Percentiles rank a stretch among this genome's conserved stretches.
phyloP scores from a whole-genome alignment of 1,284 basidiomycete species.

The Rhodotorula glutinis region DNA sequence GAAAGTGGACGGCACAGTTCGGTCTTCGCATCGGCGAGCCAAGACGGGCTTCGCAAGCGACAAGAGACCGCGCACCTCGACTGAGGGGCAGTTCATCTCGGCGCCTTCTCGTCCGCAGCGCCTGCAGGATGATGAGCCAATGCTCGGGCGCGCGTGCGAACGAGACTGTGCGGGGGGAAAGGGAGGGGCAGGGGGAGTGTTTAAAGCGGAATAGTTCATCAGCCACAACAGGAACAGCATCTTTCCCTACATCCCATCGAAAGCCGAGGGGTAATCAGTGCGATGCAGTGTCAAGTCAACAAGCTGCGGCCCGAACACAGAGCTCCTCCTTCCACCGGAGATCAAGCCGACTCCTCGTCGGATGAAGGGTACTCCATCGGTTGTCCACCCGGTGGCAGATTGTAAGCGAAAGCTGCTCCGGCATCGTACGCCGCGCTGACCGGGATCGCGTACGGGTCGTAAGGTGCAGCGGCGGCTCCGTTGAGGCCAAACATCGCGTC shows the following conservation, averaged over 20 bases:
- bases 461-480: not conserved
- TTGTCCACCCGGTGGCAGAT: constrained; percentile 18
- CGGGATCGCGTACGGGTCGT: constrained; percentile 28
- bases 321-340: too few species aligned
- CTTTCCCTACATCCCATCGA: not conserved
- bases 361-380: constrained; percentile 17
- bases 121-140: too few species aligned
- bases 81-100: too few species aligned
- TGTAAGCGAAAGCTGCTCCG: constrained; percentile 16
- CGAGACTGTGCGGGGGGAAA: not conserved
- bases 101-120: too few species aligned
- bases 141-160: too few species aligned
- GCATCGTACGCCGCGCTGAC: constrained; percentile 9
- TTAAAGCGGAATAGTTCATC: too few species aligned
- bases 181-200: not conserved
- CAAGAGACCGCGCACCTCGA: too few species aligned
- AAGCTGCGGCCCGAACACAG: too few species aligned
- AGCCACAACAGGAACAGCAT: too few species aligned
- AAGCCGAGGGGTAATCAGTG: not conserved
- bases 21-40: not conserved
- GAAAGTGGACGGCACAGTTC: too few species aligned
- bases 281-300: not conserved
- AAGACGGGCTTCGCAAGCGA: too few species aligned
- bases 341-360: constrained; percentile 11
- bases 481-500: constrained; percentile 19